Base-by-base conservation (phyloP, 2,329 filamentous ascomycete genomes). In the Talaromyces verruculosus region DNA sequence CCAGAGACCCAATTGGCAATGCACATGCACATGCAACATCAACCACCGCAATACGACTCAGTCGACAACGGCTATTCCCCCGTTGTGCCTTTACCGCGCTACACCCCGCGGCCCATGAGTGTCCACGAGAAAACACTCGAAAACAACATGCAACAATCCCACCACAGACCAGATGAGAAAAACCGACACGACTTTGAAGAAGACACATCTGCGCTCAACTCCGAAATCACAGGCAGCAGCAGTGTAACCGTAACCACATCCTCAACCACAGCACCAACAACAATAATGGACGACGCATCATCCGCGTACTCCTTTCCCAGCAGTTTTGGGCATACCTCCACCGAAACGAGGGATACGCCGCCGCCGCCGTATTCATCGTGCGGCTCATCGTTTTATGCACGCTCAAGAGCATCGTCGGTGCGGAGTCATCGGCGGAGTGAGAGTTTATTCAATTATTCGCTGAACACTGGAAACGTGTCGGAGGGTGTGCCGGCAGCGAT, bases 321-420 rank as follows among this genome's bases (percentile, higher is more conserved):
- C 68, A 80, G 77, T 61, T 79, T 79, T 68, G 79, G 79, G 6
- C 80, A 80, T 65, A 81, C 79, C 2, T 81, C 79, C 0, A 81
- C 79, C 2, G 79, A 78, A 8, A 81, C 79, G 5, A 70, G 77
- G 17, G 78, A 80, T 41, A 80, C 79, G 0, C 79, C 78, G 1
- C 79, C 79, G 3, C 79, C 79, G 35, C 77, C 79, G 8, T 81
- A 81, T 62, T 80, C 78, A 1, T 71, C 76, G 1, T 72, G 71
- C 30, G 71, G 68, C 2, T 75, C 75, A 47, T 68, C 74, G 15
- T 67, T 72, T 22, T 73, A 74, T 17, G 76, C 77, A 2, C 71
- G 73, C 53, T 74, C 76, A 10, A 73, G 75, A 63, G 78, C 77
- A 37, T 66, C 75, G 0, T 76, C 76, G 10, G 71, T 74, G 10